These are phyloP conservation scores for Evernia prunastri DNA, from an alignment of 495 filamentous ascomycete species.

Conservation along the genomic window DNA sequence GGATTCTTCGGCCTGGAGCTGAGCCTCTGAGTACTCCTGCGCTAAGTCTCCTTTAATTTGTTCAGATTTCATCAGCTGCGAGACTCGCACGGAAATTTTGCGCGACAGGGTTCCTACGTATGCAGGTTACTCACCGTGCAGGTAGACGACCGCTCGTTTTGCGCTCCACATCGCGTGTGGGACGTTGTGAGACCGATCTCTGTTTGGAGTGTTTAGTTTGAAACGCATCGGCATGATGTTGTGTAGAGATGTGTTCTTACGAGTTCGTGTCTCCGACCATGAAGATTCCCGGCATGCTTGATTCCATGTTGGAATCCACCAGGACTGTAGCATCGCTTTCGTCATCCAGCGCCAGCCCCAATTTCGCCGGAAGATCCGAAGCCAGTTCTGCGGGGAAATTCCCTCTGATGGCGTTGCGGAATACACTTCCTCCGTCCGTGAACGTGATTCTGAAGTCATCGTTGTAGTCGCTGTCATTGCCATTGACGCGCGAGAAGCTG, in stretches of 20 bases:
- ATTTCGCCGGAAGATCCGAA: slow-evolving; percentile 26
- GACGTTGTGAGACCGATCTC: slow-evolving; percentile 51
- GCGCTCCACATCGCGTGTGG: slow-evolving; percentile 54
- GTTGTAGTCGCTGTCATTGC: slow-evolving; percentile 36
- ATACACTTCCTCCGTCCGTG: slow-evolving; percentile 36
- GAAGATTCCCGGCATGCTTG: slow-evolving; percentile 46
- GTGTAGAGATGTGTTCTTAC: neutral
- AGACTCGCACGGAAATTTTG: neutral
- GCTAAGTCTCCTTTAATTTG: neutral
- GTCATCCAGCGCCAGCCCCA: slow-evolving; percentile 17
- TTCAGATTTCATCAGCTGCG: neutral
- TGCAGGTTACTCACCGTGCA: slow-evolving; percentile 43
- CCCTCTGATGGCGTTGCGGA: slow-evolving; percentile 45
- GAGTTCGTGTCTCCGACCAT: slow-evolving; percentile 52
- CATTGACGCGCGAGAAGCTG: slow-evolving; percentile 40
- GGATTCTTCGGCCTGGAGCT: neutral
- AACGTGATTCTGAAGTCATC: slow-evolving; percentile 53
- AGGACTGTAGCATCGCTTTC: slow-evolving; percentile 36
- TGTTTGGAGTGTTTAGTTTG: neutral
- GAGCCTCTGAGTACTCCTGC: slow-evolving; percentile 2
- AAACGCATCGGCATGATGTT: neutral
- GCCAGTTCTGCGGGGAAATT: slow-evolving; percentile 45
- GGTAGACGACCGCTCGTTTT: slow-evolving; percentile 49
- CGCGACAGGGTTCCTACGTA: neutral
- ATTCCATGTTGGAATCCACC: slow-evolving; percentile 41